Evolutionary conservation across 306 rosid genomes (phyloP).

Genomic region (Rosa lucieae): DNA sequence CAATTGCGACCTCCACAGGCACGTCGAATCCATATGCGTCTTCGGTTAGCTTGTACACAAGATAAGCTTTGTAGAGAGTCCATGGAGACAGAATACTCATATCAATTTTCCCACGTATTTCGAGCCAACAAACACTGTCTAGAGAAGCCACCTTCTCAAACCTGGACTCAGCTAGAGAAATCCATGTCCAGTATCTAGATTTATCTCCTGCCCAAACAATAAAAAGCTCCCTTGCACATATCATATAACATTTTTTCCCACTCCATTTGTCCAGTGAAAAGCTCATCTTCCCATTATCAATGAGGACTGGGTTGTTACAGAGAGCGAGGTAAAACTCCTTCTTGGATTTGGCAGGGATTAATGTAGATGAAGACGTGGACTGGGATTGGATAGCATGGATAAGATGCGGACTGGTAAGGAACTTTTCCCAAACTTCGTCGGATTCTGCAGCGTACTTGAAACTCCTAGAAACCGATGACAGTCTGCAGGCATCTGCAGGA

Average conservation of each 20-base stretch:
- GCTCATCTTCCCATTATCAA: conserved; percentile 47
- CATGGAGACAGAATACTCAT: conserved; percentile 38
- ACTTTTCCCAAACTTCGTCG: conserved; percentile 62
- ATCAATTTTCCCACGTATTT: conserved; percentile 51
- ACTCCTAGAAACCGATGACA: conserved; percentile 45
- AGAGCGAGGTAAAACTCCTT: conserved; percentile 43
- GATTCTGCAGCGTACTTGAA: conserved; percentile 58
- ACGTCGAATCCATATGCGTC: not conserved
- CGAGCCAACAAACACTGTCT: conserved; percentile 57
- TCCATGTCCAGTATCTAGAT: conserved; percentile 63
- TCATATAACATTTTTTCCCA: conserved; percentile 71
- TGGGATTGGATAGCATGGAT: conserved; percentile 27
- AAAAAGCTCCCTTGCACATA: conserved; percentile 44
- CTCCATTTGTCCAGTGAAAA: conserved; percentile 47
- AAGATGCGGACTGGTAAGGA: too few relatives aligned
- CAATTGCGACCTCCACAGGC: not conserved
- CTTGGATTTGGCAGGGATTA: conserved; percentile 30
- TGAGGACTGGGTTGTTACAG: conserved; percentile 46
- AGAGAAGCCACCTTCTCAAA: conserved; percentile 61
- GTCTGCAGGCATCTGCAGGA: conserved; percentile 58
- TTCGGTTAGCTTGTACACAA: conserved; percentile 43
- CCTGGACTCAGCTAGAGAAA: conserved; percentile 38
- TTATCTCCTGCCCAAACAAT: conserved; percentile 56
- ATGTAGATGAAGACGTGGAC: not conserved
- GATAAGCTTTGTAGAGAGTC: conserved; percentile 53